A percentile compares a stretch with the other conserved stretches of the same genome.
Evolutionary conservation across 2,329 filamentous ascomycete species (phyloP).

Genomic region (Cadophora luteo-olivacea): DNA sequence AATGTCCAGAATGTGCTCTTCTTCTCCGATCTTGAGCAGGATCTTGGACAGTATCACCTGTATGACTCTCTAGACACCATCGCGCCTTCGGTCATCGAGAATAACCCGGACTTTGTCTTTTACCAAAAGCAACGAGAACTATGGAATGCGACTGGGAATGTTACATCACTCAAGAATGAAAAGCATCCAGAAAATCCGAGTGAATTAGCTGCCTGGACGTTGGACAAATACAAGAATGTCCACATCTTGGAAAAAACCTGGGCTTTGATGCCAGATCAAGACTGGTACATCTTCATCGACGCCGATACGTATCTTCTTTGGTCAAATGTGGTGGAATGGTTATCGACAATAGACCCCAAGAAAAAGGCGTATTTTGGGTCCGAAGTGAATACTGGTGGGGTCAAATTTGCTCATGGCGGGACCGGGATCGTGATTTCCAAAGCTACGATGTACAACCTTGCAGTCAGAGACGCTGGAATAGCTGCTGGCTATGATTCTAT

Average conservation of each 20-base stretch:
- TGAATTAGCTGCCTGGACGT: constrained; percentile 53
- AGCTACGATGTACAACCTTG: constrained; percentile 56
- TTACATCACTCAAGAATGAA: constrained; percentile 44
- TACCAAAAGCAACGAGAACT: constrained; percentile 51
- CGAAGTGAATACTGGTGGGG: constrained; percentile 50
- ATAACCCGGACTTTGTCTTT: constrained; percentile 57
- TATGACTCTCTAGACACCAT: constrained; percentile 53
- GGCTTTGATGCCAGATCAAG: constrained; percentile 55
- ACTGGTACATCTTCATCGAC: constrained; percentile 66
- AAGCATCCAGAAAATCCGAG: constrained; percentile 40
- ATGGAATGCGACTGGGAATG: constrained; percentile 51
- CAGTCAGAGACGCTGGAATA: constrained; percentile 50
- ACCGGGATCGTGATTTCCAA: constrained; percentile 60
- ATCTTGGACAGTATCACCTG: constrained; percentile 52
- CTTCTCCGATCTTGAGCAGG: constrained; percentile 63
- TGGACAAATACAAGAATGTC: constrained; percentile 69
- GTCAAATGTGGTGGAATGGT: constrained; percentile 52
- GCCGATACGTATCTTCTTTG: constrained; percentile 64
- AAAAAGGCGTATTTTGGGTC: constrained; percentile 60
- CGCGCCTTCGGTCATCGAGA: constrained; percentile 49
- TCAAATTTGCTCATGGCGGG: constrained; percentile 61
- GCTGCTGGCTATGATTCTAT: constrained; percentile 54
- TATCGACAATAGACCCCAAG: constrained; percentile 26
- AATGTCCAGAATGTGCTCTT: constrained; percentile 58
- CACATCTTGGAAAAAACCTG: constrained; percentile 63